phyloP scores from a whole-genome alignment of 768 basidiomycete genomes.

The Cystofilobasidium ferigula region DNA sequence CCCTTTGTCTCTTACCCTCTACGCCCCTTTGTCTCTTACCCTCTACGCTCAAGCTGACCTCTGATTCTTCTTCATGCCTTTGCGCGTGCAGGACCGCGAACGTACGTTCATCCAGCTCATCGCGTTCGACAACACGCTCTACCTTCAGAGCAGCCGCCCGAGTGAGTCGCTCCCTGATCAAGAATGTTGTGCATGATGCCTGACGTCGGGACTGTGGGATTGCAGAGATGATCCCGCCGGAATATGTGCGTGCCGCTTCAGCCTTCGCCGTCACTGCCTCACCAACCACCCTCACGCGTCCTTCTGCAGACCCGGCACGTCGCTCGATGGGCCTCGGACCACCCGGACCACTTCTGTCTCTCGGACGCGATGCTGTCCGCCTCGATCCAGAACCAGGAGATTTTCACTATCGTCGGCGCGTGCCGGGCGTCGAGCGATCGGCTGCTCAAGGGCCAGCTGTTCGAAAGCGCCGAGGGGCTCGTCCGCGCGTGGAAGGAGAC shows the following conservation, averaged over 20 bases:
- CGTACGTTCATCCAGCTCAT: slow-evolving; percentile 26
- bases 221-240: slow-evolving; percentile 23
- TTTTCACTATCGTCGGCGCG: slow-evolving; percentile 5
- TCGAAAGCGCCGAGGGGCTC: not conserved
- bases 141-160: not conserved
- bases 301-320: not conserved
- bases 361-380: slow-evolving; percentile 28
- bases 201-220: slow-evolving; percentile 20
- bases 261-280: slow-evolving; percentile 3
- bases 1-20: not conserved
- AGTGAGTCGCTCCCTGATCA: not conserved
- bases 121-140: slow-evolving; percentile 26
- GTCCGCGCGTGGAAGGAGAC: not conserved
- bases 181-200: no score
- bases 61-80: no score
- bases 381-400: slow-evolving; percentile 3
- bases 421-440: slow-evolving; percentile 11
- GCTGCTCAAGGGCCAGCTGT: slow-evolving; percentile 10
- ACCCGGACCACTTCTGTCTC: slow-evolving; percentile 13
- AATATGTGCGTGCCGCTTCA: not conserved
- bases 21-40: not conserved
- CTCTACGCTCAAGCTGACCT: not conserved
- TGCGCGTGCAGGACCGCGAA: slow-evolving; percentile 25
- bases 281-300: not conserved
- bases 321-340: not conserved